phyloP scores from a whole-genome alignment of 225 moss, liverwort and hornwort species.

The Sphagnum contortum region DNA sequence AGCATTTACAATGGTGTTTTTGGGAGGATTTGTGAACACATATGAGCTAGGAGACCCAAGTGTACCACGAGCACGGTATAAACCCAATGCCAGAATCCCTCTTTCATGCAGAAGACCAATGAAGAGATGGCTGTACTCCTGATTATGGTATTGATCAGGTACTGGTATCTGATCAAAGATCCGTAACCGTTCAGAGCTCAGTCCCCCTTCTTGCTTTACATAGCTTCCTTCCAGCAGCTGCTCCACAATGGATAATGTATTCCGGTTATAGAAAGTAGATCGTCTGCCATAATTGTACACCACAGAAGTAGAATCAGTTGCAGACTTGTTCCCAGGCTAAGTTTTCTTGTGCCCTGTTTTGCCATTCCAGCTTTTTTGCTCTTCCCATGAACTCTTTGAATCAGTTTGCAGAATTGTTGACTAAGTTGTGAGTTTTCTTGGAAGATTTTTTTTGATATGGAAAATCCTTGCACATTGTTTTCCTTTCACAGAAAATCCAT shows the following conservation, averaged over 20 bases:
- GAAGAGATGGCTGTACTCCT: constrained; percentile 38
- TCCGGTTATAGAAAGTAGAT: constrained; percentile 72
- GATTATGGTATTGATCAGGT: constrained; percentile 41
- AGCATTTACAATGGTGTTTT: constrained; percentile 34
- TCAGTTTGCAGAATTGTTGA: too few relatives aligned
- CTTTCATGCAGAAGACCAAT: constrained; percentile 53
- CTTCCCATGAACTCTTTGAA: too few relatives aligned
- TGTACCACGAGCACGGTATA: constrained; percentile 61
- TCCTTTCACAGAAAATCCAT: too few relatives aligned
- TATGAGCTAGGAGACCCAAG: constrained; percentile 66
- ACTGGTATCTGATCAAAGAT: constrained; percentile 43
- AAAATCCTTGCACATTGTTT: too few relatives aligned
- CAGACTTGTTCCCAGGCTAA: background rate
- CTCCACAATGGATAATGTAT: constrained; percentile 64
- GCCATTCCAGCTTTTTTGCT: too few relatives aligned
- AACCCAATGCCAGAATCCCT: constrained; percentile 48
- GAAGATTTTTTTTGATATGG: too few relatives aligned
- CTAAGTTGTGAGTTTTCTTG: too few relatives aligned
- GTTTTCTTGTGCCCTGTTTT: too few relatives aligned
- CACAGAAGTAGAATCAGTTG: too few relatives aligned
- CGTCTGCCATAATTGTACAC: constrained; percentile 27
- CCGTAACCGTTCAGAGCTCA: constrained; percentile 25
- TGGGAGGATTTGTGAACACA: constrained; percentile 70
- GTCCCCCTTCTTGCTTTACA: constrained; percentile 10
- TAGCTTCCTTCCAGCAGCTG: constrained; percentile 63